Conservation (phyloP, 2,329 filamentous ascomycete genomes). For the Alternaria incomplexa region DNA sequence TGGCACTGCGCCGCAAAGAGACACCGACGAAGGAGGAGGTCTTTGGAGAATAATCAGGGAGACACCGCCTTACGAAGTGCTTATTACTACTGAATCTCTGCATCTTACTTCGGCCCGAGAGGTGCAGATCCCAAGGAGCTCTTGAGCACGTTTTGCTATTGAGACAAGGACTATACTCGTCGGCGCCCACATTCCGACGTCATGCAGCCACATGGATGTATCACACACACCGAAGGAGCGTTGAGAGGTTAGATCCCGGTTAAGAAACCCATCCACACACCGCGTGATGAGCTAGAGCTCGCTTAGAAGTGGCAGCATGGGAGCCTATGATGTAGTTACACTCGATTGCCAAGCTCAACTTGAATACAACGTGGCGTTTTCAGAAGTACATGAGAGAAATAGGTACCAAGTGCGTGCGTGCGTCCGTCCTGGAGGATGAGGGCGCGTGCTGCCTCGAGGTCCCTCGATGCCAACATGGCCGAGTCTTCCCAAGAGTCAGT, state of each 20-base stretch:
- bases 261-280: conserved; percentile 8
- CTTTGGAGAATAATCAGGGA: conserved; percentile 38
- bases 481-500: not conserved
- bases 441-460: not conserved
- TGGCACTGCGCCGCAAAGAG: conserved; percentile 74
- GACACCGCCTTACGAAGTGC: not conserved
- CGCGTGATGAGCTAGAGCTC: conserved; percentile 22
- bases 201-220: conserved; percentile 26
- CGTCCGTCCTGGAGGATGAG: not conserved
- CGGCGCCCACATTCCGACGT: not conserved
- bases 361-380: conserved; percentile 1
- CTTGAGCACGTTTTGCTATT: not conserved
- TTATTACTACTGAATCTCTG: not conserved
- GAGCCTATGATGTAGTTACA: conserved; percentile 20
- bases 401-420: not conserved
- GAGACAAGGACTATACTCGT: not conserved
- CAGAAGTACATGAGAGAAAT: not conserved
- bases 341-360: conserved; percentile 12
- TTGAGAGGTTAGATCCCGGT: conserved; percentile 15
- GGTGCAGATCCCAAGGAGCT: not conserved
- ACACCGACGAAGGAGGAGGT: conserved; percentile 55
- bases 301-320: conserved; percentile 18
- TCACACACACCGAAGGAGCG: conserved; percentile 15
- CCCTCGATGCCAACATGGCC: not conserved
- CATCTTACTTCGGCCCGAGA: conserved; percentile 6